Evolutionary conservation across 441 rosid genomes (phyloP).

Genomic region (Omphalea diandra): DNA sequence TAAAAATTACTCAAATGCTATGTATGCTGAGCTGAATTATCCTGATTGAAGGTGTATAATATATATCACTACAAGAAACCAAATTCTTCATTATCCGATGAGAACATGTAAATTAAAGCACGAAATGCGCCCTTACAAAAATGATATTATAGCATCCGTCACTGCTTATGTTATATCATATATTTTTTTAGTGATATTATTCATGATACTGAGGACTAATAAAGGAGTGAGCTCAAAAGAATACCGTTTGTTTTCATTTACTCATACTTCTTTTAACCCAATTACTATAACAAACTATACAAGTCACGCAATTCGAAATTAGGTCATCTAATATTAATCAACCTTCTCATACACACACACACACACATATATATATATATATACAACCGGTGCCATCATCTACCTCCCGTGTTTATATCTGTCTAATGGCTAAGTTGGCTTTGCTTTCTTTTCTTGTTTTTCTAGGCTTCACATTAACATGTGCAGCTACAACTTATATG

Average conservation of each 20-base stretch:
- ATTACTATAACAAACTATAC: background rate
- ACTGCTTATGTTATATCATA: too few species aligned
- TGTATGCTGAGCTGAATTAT: background rate
- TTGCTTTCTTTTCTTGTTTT: conserved; percentile 26
- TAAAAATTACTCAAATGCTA: background rate
- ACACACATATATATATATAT: conserved; percentile 21
- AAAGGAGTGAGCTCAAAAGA: too few species aligned
- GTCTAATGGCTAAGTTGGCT: conserved; percentile 36
- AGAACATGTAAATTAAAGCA: too few species aligned
- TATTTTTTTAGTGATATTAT: too few species aligned
- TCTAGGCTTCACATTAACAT: conserved; percentile 30
- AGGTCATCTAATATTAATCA: conserved; percentile 63
- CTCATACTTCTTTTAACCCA: too few species aligned
- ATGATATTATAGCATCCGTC: too few species aligned
- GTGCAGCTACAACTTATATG: conserved; percentile 50
- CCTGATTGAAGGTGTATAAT: background rate
- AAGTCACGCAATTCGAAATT: conserved; percentile 37
- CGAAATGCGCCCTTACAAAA: too few species aligned
- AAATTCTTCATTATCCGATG: too few species aligned
- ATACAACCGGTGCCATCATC: conserved; percentile 5
- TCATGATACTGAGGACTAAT: too few species aligned
- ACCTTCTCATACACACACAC: conserved; percentile 23
- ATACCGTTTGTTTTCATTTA: background rate
- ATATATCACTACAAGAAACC: too few species aligned
- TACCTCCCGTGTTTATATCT: conserved; percentile 3